Percentiles rank a stretch among this genome's conserved stretches.
phyloP scores from a whole-genome alignment of 1,284 basidiomycete genomes.

The Sanghuangporus sanghuang region DNA sequence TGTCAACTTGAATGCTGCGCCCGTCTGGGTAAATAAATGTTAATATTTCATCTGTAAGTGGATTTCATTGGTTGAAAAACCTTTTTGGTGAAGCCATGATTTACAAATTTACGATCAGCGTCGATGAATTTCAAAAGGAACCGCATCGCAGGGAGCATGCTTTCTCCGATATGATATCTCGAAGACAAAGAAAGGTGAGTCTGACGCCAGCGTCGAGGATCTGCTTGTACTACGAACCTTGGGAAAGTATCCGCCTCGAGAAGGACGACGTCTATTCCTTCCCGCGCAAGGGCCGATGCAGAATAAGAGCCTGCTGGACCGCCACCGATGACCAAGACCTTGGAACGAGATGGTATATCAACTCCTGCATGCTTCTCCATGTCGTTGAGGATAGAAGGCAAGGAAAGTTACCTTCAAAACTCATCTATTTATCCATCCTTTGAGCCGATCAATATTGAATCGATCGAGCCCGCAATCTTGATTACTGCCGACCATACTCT shows the following conservation, averaged over 20 bases:
- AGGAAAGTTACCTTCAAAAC: too few species aligned
- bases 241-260: conserved; percentile 68
- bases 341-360: background rate
- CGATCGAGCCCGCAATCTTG: too few species aligned
- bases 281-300: conserved; percentile 62
- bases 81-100: conserved; percentile 51
- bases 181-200: background rate
- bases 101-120: conserved; percentile 47
- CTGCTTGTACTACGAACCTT: conserved; percentile 29
- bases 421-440: too few species aligned
- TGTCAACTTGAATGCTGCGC: conserved; percentile 50
- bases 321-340: conserved; percentile 44
- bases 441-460: too few species aligned
- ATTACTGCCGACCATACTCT: too few species aligned
- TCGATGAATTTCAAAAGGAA: conserved; percentile 56
- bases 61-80: conserved; percentile 31
- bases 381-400: too few species aligned
- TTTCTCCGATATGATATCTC: conserved; percentile 64
- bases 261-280: conserved; percentile 65
- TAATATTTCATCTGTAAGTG: too few species aligned
- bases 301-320: conserved; percentile 71
- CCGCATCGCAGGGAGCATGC: conserved; percentile 55
- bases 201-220: background rate
- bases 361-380: too few species aligned
- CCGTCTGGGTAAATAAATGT: conserved; percentile 27